Percentiles rank a stretch among this genome's conserved stretches.
Conservation (phyloP, 2,329 filamentous ascomycete species). For the Neonectria hederae region DNA sequence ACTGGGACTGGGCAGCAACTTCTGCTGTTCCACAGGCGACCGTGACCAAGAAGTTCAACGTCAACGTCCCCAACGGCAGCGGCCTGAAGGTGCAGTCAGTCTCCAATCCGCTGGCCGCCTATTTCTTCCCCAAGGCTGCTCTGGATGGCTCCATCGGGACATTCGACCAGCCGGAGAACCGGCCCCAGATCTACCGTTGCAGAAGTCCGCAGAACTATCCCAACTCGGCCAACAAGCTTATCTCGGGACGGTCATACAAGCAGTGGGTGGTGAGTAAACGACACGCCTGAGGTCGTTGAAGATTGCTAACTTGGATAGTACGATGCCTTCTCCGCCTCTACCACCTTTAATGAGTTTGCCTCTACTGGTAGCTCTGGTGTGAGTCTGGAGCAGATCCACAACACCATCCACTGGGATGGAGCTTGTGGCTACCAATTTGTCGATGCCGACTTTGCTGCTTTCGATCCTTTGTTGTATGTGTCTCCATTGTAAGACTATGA, state of each 20-base stretch:
- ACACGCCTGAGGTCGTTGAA: too few relatives aligned
- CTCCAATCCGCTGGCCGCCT: constrained; percentile 63
- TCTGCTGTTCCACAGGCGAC: constrained; percentile 53
- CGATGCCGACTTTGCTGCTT: constrained; percentile 51
- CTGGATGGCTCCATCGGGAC: constrained; percentile 50
- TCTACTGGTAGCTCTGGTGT: constrained; percentile 47
- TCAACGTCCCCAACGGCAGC: constrained; percentile 53
- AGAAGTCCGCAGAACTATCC: constrained; percentile 51
- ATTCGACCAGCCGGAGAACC: constrained; percentile 37
- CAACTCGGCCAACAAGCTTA: constrained; percentile 48
- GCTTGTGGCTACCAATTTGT: constrained; percentile 54
- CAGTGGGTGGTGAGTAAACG: constrained; percentile 51
- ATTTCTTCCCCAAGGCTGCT: constrained; percentile 56
- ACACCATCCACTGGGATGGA: constrained; percentile 53
- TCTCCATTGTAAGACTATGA: not conserved
- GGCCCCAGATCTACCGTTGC: constrained; percentile 54
- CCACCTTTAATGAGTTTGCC: constrained; percentile 49
- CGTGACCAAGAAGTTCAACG: constrained; percentile 45
- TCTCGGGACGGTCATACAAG: constrained; percentile 49
- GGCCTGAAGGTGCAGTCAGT: constrained; percentile 47
- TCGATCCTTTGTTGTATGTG: constrained; percentile 57
- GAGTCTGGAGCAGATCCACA: constrained; percentile 57
- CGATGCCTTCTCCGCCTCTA: constrained; percentile 51
- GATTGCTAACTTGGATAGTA: constrained; percentile 42
- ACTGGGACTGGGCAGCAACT: constrained; percentile 64